Conservation (phyloP, 495 filamentous ascomycete genomes). For the Penicillium maclennaniae region DNA sequence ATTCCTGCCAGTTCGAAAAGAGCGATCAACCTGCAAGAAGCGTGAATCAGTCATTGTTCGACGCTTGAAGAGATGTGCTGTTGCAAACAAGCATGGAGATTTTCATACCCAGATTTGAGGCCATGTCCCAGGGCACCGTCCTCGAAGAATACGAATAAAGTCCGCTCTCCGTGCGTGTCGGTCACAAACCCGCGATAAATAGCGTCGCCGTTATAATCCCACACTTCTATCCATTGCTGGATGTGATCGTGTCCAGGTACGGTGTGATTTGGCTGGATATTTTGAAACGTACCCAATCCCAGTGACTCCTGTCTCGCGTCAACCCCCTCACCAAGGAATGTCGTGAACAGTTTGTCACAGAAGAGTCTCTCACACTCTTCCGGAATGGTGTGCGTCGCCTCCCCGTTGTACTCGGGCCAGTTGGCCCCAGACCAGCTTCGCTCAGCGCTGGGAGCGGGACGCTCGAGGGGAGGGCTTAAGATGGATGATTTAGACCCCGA, state of each 20-base stretch:
- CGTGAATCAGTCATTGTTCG: background rate
- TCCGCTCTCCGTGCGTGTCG: constrained; percentile 57
- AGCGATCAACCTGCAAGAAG: constrained; percentile 65
- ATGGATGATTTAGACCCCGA: constrained; percentile 72
- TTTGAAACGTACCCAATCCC: constrained; percentile 65
- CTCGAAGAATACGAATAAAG: constrained; percentile 87
- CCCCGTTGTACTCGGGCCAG: constrained; percentile 60
- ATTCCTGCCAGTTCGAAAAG: constrained; percentile 79
- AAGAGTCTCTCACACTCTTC: constrained; percentile 99
- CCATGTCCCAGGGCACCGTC: constrained; percentile 61
- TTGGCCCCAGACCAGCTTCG: constrained; percentile 42
- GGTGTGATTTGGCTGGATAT: constrained; percentile 26
- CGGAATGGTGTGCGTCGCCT: constrained; percentile 92
- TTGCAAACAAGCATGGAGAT: background rate
- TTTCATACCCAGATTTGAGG: constrained; percentile 79
- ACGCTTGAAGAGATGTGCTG: background rate
- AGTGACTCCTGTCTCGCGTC: constrained; percentile 61
- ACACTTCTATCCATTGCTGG: constrained; percentile 68
- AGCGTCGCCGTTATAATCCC: constrained; percentile 80
- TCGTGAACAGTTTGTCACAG: constrained; percentile 85
- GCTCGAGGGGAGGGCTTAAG: constrained; percentile 78
- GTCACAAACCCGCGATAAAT: constrained; percentile 82
- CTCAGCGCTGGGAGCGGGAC: constrained; percentile 58
- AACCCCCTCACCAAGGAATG: constrained; percentile 94
- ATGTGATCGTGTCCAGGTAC: constrained; percentile 34